Evolutionary conservation across 2,329 filamentous ascomycete genomes (phyloP).

Genomic region (Fusarium transvaalense): DNA sequence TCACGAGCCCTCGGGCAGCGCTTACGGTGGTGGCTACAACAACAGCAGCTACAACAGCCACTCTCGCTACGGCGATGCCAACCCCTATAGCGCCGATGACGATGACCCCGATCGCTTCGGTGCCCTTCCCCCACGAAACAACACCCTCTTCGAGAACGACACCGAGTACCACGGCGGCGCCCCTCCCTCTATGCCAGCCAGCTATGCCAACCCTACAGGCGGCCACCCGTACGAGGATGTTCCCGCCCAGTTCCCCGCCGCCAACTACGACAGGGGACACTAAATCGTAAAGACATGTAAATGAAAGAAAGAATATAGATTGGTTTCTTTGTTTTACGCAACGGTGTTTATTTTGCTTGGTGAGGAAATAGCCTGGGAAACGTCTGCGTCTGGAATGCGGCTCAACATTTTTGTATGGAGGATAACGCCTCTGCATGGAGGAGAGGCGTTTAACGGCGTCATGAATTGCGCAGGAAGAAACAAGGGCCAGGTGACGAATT

Average conservation of each 20-base stretch:
- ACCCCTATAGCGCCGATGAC: slow-evolving; percentile 56
- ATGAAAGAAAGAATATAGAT: slow-evolving; percentile 43
- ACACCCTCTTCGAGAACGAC: slow-evolving; percentile 64
- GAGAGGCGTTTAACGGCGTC: slow-evolving; percentile 43
- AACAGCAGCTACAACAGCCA: slow-evolving; percentile 50
- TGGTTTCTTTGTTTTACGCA: slow-evolving; percentile 33
- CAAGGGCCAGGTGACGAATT: slow-evolving; percentile 32
- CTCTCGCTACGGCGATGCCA: slow-evolving; percentile 54
- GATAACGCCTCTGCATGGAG: slow-evolving; percentile 43
- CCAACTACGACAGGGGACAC: slow-evolving; percentile 67
- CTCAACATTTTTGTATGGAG: slow-evolving; percentile 42
- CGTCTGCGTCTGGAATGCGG: slow-evolving; percentile 35
- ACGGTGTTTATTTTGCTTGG: slow-evolving; percentile 39
- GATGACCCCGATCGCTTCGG: slow-evolving; percentile 58
- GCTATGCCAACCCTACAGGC: slow-evolving; percentile 44
- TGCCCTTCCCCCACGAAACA: slow-evolving; percentile 53
- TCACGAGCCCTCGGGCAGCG: slow-evolving; percentile 54
- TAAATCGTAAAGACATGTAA: slow-evolving; percentile 48
- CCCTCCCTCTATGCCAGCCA: slow-evolving; percentile 44
- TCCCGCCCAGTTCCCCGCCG: slow-evolving; percentile 68
- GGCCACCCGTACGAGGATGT: slow-evolving; percentile 50
- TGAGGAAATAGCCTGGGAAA: slow-evolving; percentile 36
- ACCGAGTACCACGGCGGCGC: slow-evolving; percentile 59
- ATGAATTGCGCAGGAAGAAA: slow-evolving; percentile 41
- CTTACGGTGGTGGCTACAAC: slow-evolving; percentile 48